These are phyloP conservation scores for Dactylellina leptospora DNA, from an alignment of 2,329 filamentous ascomycete species.

Conservation along the genomic window DNA sequence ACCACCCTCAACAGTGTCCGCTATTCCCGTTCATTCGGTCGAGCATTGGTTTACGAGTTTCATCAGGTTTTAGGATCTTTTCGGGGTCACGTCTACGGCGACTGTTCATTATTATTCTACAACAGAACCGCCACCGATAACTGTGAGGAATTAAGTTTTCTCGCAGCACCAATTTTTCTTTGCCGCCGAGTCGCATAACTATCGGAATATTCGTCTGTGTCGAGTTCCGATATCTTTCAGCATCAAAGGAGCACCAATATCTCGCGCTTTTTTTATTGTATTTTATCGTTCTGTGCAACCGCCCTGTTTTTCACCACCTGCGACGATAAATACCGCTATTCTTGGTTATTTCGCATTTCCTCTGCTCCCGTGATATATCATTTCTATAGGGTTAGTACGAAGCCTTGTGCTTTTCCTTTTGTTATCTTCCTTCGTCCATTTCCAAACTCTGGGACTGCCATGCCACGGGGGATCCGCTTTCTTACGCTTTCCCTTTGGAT, in stretches of 20 bases:
- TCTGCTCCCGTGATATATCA: constrained; percentile 45
- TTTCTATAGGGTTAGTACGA: constrained; percentile 51
- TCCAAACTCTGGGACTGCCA: constrained; percentile 8
- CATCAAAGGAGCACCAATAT: background rate
- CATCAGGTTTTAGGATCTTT: constrained; percentile 32
- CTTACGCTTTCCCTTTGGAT: constrained; percentile 44
- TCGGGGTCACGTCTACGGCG: constrained; percentile 24
- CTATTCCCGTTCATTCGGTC: constrained; percentile 18
- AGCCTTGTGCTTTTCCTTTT: constrained; percentile 16
- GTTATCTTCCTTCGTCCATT: constrained; percentile 3
- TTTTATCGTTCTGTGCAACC: constrained; percentile 36
- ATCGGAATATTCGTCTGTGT: constrained; percentile 48
- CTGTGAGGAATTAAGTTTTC: constrained; percentile 54
- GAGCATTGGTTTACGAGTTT: constrained; percentile 44
- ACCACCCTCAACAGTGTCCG: background rate
- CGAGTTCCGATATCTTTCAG: constrained; percentile 47
- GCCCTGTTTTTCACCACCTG: constrained; percentile 31
- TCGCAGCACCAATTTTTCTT: constrained; percentile 39
- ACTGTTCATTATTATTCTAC: background rate
- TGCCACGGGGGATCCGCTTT: constrained; percentile 38
- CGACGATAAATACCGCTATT: constrained; percentile 16
- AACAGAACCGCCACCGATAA: constrained; percentile 22
- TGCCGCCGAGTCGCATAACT: constrained; percentile 24
- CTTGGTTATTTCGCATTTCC: constrained; percentile 1
- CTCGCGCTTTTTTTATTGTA: too few relatives aligned